Base-by-base conservation (phyloP, 129 eudicot species). In the Smallanthus sonchifolius region DNA sequence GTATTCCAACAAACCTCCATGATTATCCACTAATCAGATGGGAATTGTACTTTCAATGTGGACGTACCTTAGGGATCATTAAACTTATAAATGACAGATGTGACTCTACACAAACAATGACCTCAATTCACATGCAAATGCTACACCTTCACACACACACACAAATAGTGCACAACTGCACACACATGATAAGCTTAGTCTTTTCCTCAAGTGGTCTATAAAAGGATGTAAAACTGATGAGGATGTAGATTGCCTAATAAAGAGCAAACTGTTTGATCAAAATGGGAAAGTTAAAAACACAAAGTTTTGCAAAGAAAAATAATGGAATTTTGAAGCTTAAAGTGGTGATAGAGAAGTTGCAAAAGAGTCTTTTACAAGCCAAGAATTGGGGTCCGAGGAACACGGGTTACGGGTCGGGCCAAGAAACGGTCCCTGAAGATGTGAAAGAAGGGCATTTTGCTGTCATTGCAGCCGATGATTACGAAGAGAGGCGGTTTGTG, bases 241-340 rank as follows among this genome's bases (percentile, higher is more conserved):
- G 44, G 2, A 19, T 6, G 59, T 49, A 49, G 0, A 49, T 16
- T 49, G 62, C 51, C 55, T 11, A 75, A 64, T 64, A 55, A 63
- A 62, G 62, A 37, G 28, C 65, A 49, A 67, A 28, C 34, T 40
- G 37, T 67, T 56, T 66, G 32, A 54, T 47, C 38, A 44, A 30
- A 16, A 84, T 81, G 81, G 73, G 82, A 5, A 82, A 75, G 65
- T 17, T 67, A 52, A 72, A 45, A 56, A 35, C 73, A 65, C 54
- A 64, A 64, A 49, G 42, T 63, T 64, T 57, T 64, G 44, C 72
- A 19, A 83, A 74, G 77, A 83, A 65, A 55, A 55, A 55, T 37
- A 83, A 39, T 44, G 88, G 86, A 5, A 77, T 87, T 37, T 74
- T 87, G n/a, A 87, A 80, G 81, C 85, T 87, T 6, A 87, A 84